phyloP scores from a whole-genome alignment of 306 rosid species.

The Quercus variabilis region DNA sequence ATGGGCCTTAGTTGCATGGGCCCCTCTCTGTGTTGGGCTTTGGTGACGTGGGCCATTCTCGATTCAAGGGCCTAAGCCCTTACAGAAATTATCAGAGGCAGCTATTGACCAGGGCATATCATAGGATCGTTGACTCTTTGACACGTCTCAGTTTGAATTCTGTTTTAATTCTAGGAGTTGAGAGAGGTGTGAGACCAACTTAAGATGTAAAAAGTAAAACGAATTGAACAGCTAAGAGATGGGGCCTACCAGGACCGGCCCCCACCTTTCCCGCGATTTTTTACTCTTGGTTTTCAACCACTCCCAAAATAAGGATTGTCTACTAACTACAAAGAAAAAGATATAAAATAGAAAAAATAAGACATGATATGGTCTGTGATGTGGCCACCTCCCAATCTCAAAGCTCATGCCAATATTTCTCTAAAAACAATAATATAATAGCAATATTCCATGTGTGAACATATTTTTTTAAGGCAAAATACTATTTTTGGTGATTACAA shows the following conservation, averaged over 20 bases:
- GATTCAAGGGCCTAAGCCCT: no score
- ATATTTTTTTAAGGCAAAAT: no score
- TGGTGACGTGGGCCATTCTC: no score
- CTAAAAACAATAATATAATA: no score
- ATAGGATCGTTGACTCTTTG: constrained; percentile 15
- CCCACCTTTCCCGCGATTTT: constrained; percentile 17
- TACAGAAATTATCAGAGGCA: not conserved
- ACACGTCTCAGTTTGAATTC: not conserved
- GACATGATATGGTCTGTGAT: not conserved
- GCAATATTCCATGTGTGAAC: no score
- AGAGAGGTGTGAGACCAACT: not conserved
- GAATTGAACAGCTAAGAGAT: constrained; percentile 8
- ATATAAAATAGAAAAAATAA: not conserved
- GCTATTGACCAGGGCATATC: constrained; percentile 7
- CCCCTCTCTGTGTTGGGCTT: no score
- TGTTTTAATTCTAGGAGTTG: not conserved
- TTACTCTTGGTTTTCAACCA: constrained; percentile 13
- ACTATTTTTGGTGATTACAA: no score
- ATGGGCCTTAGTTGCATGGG: no score
- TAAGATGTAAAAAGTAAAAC: not conserved
- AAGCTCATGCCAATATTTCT: no score
- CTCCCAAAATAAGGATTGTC: constrained; percentile 14
- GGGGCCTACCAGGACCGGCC: constrained; percentile 23
- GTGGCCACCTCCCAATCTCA: not conserved
- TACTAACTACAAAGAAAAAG: constrained; percentile 5